phyloP scores from a whole-genome alignment of 192 early-diverging fungal species.

The Umbelopsis sp. region DNA sequence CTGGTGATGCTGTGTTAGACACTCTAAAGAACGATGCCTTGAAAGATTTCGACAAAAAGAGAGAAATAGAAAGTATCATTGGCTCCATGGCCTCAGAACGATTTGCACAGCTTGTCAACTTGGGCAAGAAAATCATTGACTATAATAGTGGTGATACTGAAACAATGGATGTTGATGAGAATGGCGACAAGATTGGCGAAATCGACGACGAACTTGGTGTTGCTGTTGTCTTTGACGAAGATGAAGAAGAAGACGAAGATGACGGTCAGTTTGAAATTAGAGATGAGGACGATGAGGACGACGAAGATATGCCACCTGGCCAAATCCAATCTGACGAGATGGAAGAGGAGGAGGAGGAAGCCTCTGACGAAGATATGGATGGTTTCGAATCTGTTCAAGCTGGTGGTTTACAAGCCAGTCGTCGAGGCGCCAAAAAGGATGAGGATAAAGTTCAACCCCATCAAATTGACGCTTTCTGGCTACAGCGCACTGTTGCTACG shows the following conservation, averaged over 20 bases:
- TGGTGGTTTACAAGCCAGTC: conserved; percentile 41
- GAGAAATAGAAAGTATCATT: conserved; percentile 77
- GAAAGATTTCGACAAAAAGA: conserved; percentile 91
- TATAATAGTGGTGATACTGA: conserved; percentile 62
- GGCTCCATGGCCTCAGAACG: conserved; percentile 72
- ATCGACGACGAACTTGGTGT: conserved; percentile 90
- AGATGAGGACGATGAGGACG: conserved; percentile 61
- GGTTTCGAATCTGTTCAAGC: conserved; percentile 52
- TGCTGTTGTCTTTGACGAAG: conserved; percentile 96
- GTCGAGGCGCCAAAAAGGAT: conserved; percentile 31
- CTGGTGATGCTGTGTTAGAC: conserved; percentile 82
- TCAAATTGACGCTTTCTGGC: conserved; percentile 97
- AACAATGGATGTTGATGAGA: conserved; percentile 58
- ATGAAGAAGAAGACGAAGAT: conserved; percentile 85
- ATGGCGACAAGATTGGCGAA: conserved; percentile 52
- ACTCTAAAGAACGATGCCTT: conserved; percentile 82
- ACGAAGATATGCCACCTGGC: conserved; percentile 39
- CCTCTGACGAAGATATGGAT: conserved; percentile 60
- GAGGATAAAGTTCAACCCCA: conserved; percentile 61
- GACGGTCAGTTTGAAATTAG: conserved; percentile 63
- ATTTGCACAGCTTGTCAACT: conserved; percentile 87
- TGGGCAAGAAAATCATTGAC: conserved; percentile 96
- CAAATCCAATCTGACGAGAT: conserved; percentile 45
- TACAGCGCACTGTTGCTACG: conserved; percentile 84
- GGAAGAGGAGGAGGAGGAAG: conserved; percentile 49